Evolutionary conservation across 2,329 filamentous ascomycete species (phyloP).

Genomic region (Pseudogymnoascus sp.): DNA sequence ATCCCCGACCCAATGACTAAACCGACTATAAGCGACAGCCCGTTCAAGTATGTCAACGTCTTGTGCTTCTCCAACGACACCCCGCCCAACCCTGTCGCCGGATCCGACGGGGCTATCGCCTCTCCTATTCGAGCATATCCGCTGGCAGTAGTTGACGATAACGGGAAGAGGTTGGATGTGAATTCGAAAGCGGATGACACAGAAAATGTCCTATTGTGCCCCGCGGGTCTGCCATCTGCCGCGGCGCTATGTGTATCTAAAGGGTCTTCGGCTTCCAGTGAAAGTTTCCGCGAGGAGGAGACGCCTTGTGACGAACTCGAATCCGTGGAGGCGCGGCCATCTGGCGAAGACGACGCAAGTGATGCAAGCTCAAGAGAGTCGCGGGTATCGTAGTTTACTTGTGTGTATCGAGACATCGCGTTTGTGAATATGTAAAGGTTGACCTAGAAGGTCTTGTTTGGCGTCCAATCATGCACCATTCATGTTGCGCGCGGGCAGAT

Average conservation of each 20-base stretch:
- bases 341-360: conserved; percentile 74
- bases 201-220: conserved; percentile 68
- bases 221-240: conserved; percentile 30
- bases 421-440: background rate
- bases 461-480: background rate
- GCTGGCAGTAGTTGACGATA: conserved; percentile 70
- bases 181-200: conserved; percentile 94
- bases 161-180: conserved; percentile 82
- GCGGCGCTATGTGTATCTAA: conserved; percentile 56
- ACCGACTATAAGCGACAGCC: conserved; percentile 81
- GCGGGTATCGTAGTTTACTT: conserved; percentile 38
- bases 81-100: conserved; percentile 53
- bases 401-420: conserved; percentile 11
- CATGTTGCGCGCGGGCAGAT: conserved; percentile 4
- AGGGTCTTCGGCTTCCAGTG: conserved; percentile 80
- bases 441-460: background rate
- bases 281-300: conserved; percentile 86
- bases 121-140: conserved; percentile 83
- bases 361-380: conserved; percentile 96
- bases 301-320: conserved; percentile 75
- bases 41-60: conserved; percentile 89
- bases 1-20: conserved; percentile 95
- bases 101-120: conserved; percentile 54
- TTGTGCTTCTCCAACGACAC: conserved; percentile 92
- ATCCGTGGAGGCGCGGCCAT: conserved; percentile 51